Evolutionary conservation across 441 rosid species (phyloP).

Genomic region (Populus trichocarpa): DNA sequence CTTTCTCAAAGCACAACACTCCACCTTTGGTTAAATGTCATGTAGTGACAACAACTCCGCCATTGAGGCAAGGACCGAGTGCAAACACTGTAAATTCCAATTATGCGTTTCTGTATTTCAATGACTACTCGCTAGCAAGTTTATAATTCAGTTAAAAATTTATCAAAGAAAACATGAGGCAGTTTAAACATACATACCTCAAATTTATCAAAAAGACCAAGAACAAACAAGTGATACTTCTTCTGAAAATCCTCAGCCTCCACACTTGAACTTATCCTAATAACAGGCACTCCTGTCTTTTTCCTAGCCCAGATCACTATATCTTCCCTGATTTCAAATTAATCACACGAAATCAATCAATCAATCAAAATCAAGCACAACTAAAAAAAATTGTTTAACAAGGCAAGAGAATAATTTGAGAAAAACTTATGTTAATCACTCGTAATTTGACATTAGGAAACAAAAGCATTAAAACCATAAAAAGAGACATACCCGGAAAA

Average conservation of each 20-base stretch:
- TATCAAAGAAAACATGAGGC: neutral
- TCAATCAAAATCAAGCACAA: neutral
- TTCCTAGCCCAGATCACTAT: constrained; percentile 83
- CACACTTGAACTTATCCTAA: constrained; percentile 41
- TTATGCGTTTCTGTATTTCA: neutral
- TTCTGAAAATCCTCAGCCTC: constrained; percentile 62
- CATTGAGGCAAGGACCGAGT: neutral
- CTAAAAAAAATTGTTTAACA: neutral
- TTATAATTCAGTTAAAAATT: neutral
- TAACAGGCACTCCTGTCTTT: constrained; percentile 66
- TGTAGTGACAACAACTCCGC: neutral
- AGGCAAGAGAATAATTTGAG: neutral
- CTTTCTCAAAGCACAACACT: neutral
- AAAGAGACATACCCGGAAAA: constrained; percentile 51
- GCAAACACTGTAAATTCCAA: neutral
- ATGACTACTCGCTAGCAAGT: neutral
- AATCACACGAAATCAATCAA: neutral
- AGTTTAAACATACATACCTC: constrained; percentile 44
- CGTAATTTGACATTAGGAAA: neutral
- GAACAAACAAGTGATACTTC: constrained; percentile 47
- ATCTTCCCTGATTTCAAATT: constrained; percentile 49
- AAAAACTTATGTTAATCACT: neutral
- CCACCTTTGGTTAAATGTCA: neutral
- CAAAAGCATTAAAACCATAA: neutral
- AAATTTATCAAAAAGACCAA: constrained; percentile 65